Conservation (phyloP, 1,284 basidiomycete species). For the Microbotryomycetes sp. region DNA sequence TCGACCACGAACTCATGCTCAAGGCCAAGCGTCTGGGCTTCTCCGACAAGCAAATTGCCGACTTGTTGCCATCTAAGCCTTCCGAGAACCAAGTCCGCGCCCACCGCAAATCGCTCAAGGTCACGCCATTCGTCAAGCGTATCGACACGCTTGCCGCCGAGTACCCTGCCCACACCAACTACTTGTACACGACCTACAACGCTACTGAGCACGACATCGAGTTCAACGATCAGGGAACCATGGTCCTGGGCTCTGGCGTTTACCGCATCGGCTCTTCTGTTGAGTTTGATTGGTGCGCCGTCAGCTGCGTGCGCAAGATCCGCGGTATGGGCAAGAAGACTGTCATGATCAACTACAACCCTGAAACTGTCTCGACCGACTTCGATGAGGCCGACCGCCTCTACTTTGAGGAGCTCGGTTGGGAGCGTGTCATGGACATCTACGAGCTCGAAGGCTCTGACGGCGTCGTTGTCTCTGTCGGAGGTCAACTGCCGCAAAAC, state of each 20-base stretch:
- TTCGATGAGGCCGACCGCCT: constrained; percentile 98
- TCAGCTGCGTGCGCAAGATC: constrained; percentile 89
- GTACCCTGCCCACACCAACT: constrained; percentile 98
- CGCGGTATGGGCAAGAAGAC: constrained; percentile 88
- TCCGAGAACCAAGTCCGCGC: constrained; percentile 70
- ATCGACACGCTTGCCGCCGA: constrained; percentile 99
- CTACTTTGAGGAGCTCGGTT: constrained; percentile 98
- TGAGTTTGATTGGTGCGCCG: constrained; percentile 99
- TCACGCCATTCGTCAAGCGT: constrained; percentile 97
- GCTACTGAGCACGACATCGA: constrained; percentile 92
- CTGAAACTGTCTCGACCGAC: constrained; percentile 98
- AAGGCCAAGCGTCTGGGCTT: constrained; percentile 87
- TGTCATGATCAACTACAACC: constrained; percentile 99
- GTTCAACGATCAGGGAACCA: constrained; percentile 93
- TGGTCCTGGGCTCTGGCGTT: constrained; percentile 98
- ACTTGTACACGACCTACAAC: constrained; percentile 99
- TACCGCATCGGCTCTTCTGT: constrained; percentile 98
- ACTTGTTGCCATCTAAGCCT: constrained; percentile 52
- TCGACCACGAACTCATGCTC: constrained; percentile 62
- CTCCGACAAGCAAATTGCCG: constrained; percentile 85
- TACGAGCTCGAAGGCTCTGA: constrained; percentile 91
- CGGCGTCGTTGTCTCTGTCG: constrained; percentile 93
- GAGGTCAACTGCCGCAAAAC: constrained; percentile 95
- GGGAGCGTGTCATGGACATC: constrained; percentile 98
- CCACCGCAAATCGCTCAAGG: constrained; percentile 72